Conservation (phyloP, 2,329 filamentous ascomycete species). For the Calonectria henricotiae region DNA sequence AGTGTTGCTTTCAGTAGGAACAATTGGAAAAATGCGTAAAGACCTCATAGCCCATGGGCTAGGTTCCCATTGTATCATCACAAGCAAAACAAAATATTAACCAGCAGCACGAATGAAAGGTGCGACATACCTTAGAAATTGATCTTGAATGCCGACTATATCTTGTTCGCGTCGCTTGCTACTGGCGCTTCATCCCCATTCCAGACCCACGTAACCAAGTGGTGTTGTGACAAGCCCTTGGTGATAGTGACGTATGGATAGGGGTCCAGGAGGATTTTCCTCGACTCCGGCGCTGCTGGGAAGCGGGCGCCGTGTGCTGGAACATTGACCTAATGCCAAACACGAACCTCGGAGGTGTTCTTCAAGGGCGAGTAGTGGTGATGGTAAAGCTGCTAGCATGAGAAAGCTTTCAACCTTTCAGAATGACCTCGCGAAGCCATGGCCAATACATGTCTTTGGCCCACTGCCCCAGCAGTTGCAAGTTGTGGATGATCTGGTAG, state of each 20-base stretch:
- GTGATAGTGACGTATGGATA: not conserved
- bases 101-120: too few species aligned
- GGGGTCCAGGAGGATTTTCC: not conserved
- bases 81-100: too few species aligned
- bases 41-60: too few species aligned
- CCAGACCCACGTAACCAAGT: not conserved
- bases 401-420: not conserved
- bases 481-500: slow-evolving; percentile 29
- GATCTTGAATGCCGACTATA: too few species aligned
- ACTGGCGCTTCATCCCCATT: not conserved
- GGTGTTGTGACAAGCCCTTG: not conserved
- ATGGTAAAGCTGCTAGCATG: not conserved
- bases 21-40: too few species aligned
- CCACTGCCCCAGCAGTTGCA: slow-evolving; percentile 28
- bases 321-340: not conserved
- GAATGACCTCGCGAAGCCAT: slow-evolving; percentile 26
- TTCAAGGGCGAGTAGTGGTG: not conserved
- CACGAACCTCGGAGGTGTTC: not conserved
- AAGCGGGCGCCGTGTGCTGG: not conserved
- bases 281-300: not conserved
- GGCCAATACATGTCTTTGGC: slow-evolving; percentile 23
- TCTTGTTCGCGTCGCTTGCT: too few species aligned
- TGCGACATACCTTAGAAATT: too few species aligned
- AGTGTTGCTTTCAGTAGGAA: too few species aligned
- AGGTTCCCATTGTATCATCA: too few species aligned